Base-by-base conservation (phyloP, 305 asterid genomes). In the Lippia alba region DNA sequence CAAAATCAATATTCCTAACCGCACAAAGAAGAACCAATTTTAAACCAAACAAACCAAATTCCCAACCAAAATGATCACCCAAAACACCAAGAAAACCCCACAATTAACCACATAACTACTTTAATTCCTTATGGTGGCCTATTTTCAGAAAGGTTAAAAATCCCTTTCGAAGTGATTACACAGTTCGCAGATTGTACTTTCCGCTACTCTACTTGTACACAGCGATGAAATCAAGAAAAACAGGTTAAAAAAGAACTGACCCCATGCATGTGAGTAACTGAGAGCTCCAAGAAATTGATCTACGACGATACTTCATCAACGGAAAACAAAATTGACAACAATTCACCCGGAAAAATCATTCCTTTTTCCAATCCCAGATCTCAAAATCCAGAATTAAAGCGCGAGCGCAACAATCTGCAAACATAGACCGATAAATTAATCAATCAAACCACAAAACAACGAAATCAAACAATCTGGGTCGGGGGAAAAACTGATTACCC, bases 221-320 rank as follows among this genome's bases (percentile, higher is more conserved):
- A 72, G 32, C 61, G 66, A 76, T 56, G 30, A 24, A 67, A 46
- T 63, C 76, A 63, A 66, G 54, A 46, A 62, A 33, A 54, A 39
- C 70, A 45, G 69, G 50, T 63, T 14, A 44, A 16, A 56, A 53
- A 57, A 77, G 58, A 61, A 82, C 91, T 85, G 83, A 89, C 97
- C 96, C 96, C 97, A 91, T 89, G 87, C 89, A 87, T 78, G 89
- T 87, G 80, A 86, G 49, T 74, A 85, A 66, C 65, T 72, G 80
- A 62, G 88, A 84, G 81, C 87, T 79, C 84, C 87, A 83, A 73
- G 85, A 74, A 24, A 81, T 45, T 56, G 82, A 77, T 83, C 81
- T 63, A 72, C 80, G 76, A 78, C 79, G 65, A 76, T 59, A 75
- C 80, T 64, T 79, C 88, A 85, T 81, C 56, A 77, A 77, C 58